Conservation (phyloP, 1,139 yeast species). For the Debaryomyces coudertii region DNA sequence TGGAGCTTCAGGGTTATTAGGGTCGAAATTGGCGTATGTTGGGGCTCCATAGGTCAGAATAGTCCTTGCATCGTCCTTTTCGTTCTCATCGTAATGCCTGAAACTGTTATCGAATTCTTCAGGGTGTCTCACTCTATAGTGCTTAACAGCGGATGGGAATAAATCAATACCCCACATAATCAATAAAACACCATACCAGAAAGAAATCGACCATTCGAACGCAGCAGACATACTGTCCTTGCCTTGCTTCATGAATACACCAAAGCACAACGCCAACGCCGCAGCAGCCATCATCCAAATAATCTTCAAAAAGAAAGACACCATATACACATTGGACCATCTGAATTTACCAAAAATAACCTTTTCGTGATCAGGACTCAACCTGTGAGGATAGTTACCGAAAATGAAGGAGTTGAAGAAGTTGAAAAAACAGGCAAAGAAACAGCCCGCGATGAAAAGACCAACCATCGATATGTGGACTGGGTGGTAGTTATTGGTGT, state of each 20-base stretch:
- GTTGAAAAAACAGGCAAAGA: slow-evolving; percentile 64
- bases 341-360: slow-evolving; percentile 43
- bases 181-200: slow-evolving; percentile 77
- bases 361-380: slow-evolving; percentile 45
- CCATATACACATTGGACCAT: slow-evolving; percentile 48
- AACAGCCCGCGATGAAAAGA: slow-evolving; percentile 72
- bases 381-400: slow-evolving; percentile 53
- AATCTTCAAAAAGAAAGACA: slow-evolving; percentile 56
- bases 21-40: slow-evolving; percentile 15
- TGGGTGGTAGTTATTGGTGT: slow-evolving; percentile 58
- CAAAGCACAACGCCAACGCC: slow-evolving; percentile 72
- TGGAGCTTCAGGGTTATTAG: not conserved
- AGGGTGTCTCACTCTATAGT: slow-evolving; percentile 31
- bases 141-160: slow-evolving; percentile 57
- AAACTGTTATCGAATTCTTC: slow-evolving; percentile 14
- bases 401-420: slow-evolving; percentile 63
- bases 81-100: slow-evolving; percentile 5
- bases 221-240: slow-evolving; percentile 52
- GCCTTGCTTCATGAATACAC: slow-evolving; percentile 43
- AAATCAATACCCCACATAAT: slow-evolving; percentile 71
- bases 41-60: slow-evolving; percentile 21
- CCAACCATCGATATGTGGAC: slow-evolving; percentile 75
- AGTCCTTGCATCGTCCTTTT: slow-evolving; percentile 21
- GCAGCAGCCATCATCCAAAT: slow-evolving; percentile 73
- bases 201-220: slow-evolving; percentile 84